Conservation (phyloP, 345 rosid genomes). For the Dipteronia sinensis region DNA sequence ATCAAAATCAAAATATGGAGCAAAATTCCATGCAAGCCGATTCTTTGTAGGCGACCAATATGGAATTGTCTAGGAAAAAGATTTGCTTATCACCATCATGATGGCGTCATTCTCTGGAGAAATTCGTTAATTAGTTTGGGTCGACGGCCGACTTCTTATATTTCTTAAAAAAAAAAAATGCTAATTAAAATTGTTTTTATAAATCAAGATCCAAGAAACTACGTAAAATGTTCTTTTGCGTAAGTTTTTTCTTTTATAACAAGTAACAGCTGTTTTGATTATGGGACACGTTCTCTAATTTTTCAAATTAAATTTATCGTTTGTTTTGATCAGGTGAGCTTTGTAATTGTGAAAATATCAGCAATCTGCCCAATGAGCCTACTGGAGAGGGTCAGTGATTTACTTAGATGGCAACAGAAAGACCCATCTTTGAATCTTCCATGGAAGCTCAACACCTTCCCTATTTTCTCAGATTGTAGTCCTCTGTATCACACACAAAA, state of each 20-base stretch:
- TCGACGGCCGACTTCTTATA: no score
- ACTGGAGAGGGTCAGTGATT: slow-evolving; percentile 67
- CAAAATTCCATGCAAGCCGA: not conserved
- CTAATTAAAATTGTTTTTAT: no score
- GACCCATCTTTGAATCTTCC: slow-evolving; percentile 59
- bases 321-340: slow-evolving; percentile 59
- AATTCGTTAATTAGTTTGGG: no score
- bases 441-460: slow-evolving; percentile 67
- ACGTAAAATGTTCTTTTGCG: no score
- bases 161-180: no score
- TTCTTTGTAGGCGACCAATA: not conserved
- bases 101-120: not conserved
- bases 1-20: no score
- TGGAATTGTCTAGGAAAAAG: not conserved
- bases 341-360: slow-evolving; percentile 64
- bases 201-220: no score
- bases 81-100: not conserved
- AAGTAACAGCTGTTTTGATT: no score
- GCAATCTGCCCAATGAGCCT: slow-evolving; percentile 80
- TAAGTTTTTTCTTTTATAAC: no score
- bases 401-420: slow-evolving; percentile 79
- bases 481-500: slow-evolving; percentile 72
- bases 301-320: no score
- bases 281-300: no score
- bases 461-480: slow-evolving; percentile 68